A percentile compares a stretch with the other conserved stretches of the same genome.
Conservation (phyloP, 352 stramenopile genomes). For the Phytophthora hibernalis region DNA sequence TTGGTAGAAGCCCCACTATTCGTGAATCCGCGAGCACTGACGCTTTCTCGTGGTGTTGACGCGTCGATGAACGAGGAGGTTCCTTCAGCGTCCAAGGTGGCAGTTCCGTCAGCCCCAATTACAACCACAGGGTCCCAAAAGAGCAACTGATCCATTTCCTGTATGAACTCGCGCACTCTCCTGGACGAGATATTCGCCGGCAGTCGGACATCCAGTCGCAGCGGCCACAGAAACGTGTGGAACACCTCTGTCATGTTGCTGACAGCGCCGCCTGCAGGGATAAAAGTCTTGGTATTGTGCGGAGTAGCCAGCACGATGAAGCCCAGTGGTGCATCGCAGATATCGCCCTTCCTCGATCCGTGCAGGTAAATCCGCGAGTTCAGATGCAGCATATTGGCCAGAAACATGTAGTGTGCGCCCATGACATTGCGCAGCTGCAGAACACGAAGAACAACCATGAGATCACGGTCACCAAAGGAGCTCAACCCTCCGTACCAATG, state of each 20-base stretch:
- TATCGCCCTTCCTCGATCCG: constrained; percentile 48
- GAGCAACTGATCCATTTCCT: constrained; percentile 69
- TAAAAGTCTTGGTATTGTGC: constrained; percentile 67
- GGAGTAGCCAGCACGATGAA: constrained; percentile 71
- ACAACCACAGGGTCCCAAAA: constrained; percentile 47
- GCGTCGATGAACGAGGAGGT: constrained; percentile 39
- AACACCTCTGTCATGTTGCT: constrained; percentile 61
- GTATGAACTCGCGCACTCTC: constrained; percentile 62
- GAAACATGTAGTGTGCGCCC: constrained; percentile 80
- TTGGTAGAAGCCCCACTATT: constrained; percentile 23
- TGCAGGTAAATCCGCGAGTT: constrained; percentile 57
- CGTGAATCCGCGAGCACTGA: constrained; percentile 15
- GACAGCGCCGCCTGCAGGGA: constrained; percentile 65
- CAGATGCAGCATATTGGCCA: constrained; percentile 74
- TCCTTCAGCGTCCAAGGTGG: constrained; percentile 25
- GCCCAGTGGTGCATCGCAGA: constrained; percentile 67
- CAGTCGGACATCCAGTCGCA: constrained; percentile 58
- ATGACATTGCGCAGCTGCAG: constrained; percentile 72
- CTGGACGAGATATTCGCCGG: constrained; percentile 39
- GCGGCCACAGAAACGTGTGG: constrained; percentile 59
- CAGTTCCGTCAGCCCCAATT: constrained; percentile 33
- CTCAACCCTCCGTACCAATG: constrained; percentile 44
- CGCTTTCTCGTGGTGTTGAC: constrained; percentile 30
- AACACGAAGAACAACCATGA: constrained; percentile 1
- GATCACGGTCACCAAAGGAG: neutral